Evolutionary conservation across 2,329 filamentous ascomycete species (phyloP).

Genomic region (Aspergillus versicolor): DNA sequence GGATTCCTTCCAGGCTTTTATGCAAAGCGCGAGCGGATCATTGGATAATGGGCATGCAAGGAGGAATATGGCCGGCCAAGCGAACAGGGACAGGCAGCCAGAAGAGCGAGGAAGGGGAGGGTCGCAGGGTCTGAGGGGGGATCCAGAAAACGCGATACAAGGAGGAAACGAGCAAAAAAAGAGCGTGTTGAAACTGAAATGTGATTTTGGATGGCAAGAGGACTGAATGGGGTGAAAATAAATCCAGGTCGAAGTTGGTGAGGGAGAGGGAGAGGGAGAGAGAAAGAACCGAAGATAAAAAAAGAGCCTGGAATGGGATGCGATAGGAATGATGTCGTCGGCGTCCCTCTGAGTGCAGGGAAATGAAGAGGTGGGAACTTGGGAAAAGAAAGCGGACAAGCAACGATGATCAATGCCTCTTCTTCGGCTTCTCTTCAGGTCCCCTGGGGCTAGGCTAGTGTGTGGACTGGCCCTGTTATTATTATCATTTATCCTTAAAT

Average conservation of each 20-base stretch:
- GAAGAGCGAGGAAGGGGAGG: slow-evolving; percentile 16
- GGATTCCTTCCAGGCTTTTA: slow-evolving; percentile 9
- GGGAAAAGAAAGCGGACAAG: slow-evolving; percentile 3
- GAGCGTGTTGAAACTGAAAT: slow-evolving; percentile 11
- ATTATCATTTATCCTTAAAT: neutral
- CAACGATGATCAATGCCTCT: slow-evolving; percentile 6
- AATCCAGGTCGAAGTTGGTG: slow-evolving; percentile 18
- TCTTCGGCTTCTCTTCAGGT: slow-evolving; percentile 3
- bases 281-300: neutral
- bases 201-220: slow-evolving; percentile 1
- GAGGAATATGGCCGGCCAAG: slow-evolving; percentile 2
- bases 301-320: slow-evolving; percentile 16
- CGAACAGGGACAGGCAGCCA: slow-evolving; percentile 5
- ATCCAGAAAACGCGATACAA: slow-evolving; percentile 4
- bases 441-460: slow-evolving; percentile 1
- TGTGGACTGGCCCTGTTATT: slow-evolving; percentile 15
- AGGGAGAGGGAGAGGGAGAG: slow-evolving; percentile 16
- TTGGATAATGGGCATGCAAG: slow-evolving; percentile 12
- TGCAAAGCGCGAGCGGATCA: slow-evolving; percentile 14
- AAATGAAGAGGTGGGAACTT: slow-evolving; percentile 2
- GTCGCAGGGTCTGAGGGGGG: slow-evolving; percentile 4
- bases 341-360: slow-evolving; percentile 8
- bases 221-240: slow-evolving; percentile 4
- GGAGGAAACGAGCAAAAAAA: slow-evolving; percentile 9
- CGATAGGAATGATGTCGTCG: slow-evolving; percentile 15